Conservation (phyloP, 2,329 filamentous ascomycete genomes). For the Penicillium sclerotigenum region DNA sequence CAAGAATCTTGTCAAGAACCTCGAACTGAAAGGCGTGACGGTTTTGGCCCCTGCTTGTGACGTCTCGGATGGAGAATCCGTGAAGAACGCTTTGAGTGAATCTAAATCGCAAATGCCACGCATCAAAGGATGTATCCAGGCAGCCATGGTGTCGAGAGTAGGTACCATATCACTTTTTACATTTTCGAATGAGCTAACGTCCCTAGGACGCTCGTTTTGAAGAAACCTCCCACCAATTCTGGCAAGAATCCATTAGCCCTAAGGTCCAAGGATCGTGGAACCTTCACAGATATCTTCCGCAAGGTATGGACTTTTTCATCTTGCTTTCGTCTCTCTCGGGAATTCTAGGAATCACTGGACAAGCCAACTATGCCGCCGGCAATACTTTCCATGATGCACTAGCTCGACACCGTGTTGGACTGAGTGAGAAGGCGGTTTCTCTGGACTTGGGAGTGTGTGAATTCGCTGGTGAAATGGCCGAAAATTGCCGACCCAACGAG, state of each 20-base stretch:
- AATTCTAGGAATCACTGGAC: conserved; percentile 45
- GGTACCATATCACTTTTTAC: not conserved
- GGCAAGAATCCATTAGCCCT: conserved; percentile 24
- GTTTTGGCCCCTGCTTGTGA: conserved; percentile 23
- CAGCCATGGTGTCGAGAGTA: conserved; percentile 21
- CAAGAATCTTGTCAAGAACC: not conserved
- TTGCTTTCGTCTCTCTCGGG: conserved; percentile 42
- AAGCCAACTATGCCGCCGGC: conserved; percentile 45
- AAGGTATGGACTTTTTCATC: conserved; percentile 43
- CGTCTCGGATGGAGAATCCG: conserved; percentile 26
- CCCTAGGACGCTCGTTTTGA: conserved; percentile 27
- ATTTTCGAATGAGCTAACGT: not conserved
- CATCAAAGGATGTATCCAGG: conserved; percentile 29
- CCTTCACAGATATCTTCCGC: conserved; percentile 20
- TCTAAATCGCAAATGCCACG: conserved; percentile 18
- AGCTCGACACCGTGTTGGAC: conserved; percentile 26
- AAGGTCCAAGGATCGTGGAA: conserved; percentile 28
- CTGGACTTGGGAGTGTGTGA: conserved; percentile 24
- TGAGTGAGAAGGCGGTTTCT: conserved; percentile 17
- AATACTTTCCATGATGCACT: conserved; percentile 40
- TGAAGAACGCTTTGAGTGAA: conserved; percentile 12
- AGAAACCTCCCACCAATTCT: conserved; percentile 32
- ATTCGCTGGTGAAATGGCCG: not conserved
- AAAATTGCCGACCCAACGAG: not conserved
- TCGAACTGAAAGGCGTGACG: not conserved